Conservation (phyloP, 163 green algal genomes). For the Scenedesmus sp. region DNA sequence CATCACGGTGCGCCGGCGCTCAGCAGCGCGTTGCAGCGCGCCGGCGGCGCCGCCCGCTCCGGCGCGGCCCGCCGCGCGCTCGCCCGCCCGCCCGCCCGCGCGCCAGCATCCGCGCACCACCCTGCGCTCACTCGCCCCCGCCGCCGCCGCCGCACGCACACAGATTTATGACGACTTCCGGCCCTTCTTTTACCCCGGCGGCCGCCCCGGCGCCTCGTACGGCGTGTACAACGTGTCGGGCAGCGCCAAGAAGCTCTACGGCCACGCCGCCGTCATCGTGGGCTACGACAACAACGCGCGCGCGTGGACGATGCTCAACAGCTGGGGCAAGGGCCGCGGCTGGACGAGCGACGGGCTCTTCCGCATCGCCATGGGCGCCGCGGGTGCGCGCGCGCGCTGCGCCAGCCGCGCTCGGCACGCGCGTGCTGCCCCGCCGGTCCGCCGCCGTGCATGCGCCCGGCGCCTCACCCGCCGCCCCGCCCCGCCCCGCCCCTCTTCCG, state of each 20-base stretch:
- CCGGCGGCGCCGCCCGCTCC: too few relatives aligned
- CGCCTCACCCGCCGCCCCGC: too few relatives aligned
- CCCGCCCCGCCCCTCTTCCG: too few relatives aligned
- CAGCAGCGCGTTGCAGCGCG: too few relatives aligned
- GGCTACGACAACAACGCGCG: conserved; percentile 7
- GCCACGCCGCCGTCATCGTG: conserved; percentile 18
- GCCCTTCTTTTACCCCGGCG: conserved; percentile 10
- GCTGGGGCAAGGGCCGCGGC: not conserved
- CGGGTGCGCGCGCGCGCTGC: not conserved
- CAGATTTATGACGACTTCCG: conserved; percentile 38
- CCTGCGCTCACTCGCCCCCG: too few relatives aligned
- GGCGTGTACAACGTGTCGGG: not conserved
- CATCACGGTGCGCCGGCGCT: not conserved
- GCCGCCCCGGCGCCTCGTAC: not conserved
- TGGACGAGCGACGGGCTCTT: conserved; percentile 6
- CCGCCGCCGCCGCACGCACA: too few relatives aligned
- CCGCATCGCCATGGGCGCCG: not conserved
- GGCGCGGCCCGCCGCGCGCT: too few relatives aligned
- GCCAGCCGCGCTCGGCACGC: too few relatives aligned
- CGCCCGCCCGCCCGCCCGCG: too few relatives aligned
- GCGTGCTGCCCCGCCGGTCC: too few relatives aligned
- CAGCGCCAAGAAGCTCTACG: conserved; percentile 1
- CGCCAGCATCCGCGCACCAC: too few relatives aligned
- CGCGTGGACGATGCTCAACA: conserved; percentile 13
- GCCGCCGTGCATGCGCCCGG: too few relatives aligned